These are phyloP conservation scores for Alternaria sp. DNA, from an alignment of 2,329 filamentous ascomycete genomes.

Conservation along the genomic window DNA sequence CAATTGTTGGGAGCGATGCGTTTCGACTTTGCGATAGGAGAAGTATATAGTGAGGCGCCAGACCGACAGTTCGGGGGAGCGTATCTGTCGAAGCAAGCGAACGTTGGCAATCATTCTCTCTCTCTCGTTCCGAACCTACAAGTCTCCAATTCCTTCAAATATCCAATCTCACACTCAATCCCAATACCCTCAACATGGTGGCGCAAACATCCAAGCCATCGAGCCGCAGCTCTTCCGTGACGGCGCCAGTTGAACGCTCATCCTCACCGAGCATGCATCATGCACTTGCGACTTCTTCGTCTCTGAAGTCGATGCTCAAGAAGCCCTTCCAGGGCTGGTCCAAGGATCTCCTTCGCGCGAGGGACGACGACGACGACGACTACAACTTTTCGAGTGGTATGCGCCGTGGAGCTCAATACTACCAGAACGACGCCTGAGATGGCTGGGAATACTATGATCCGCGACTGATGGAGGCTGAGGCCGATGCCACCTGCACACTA, in stretches of 20 bases:
- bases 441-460: background rate
- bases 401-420: slow-evolving; percentile 22
- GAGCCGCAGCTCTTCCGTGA: slow-evolving; percentile 10
- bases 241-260: background rate
- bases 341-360: slow-evolving; percentile 40
- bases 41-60: background rate
- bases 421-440: slow-evolving; percentile 5
- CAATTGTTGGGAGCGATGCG: background rate
- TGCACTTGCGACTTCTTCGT: slow-evolving; percentile 10
- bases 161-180: background rate
- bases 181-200: slow-evolving; percentile 3
- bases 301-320: slow-evolving; percentile 32
- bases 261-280: slow-evolving; percentile 3
- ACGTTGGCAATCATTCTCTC: background rate
- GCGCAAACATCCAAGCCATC: slow-evolving; percentile 9
- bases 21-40: background rate
- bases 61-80: background rate
- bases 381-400: slow-evolving; percentile 44
- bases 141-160: background rate
- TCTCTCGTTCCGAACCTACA: background rate
- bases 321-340: slow-evolving; percentile 47
- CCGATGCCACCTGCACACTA: background rate
- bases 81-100: background rate
- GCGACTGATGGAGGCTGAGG: background rate
- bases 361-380: slow-evolving; percentile 44